A percentile compares a stretch with the other conserved stretches of the same genome.
These are phyloP conservation scores for Vigna radiata DNA, from an alignment of 306 rosid species.

Conservation along the genomic window DNA sequence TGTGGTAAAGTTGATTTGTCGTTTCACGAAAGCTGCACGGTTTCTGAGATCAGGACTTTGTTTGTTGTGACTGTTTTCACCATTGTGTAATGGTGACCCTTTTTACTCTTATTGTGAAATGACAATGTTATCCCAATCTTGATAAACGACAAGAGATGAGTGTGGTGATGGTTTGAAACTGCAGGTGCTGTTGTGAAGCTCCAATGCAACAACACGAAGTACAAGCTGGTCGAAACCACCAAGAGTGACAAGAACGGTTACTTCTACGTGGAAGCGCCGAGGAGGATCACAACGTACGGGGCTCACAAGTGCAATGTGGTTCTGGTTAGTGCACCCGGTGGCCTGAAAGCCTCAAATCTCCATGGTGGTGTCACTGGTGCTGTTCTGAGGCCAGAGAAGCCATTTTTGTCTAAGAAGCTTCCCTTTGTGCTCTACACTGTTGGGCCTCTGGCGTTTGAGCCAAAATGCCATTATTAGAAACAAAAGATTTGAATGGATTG, in stretches of 20 bases:
- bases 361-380: conserved; percentile 71
- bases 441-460: conserved; percentile 84
- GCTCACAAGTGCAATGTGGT: conserved; percentile 69
- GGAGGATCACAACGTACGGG: conserved; percentile 69
- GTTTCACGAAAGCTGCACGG: conserved; percentile 39
- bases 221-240: conserved; percentile 41
- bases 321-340: conserved; percentile 57
- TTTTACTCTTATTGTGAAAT: neutral
- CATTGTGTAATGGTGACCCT: no score
- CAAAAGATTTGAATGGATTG: no score
- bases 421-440: conserved; percentile 69
- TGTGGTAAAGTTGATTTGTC: conserved; percentile 36
- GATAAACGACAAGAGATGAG: conserved; percentile 39
- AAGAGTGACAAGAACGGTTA: conserved; percentile 79
- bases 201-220: conserved; percentile 72
- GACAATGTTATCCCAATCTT: neutral
- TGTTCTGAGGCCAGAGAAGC: conserved; percentile 57
- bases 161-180: conserved; percentile 11
- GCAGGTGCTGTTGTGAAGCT: conserved; percentile 78
- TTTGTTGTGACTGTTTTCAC: conserved; percentile 10
- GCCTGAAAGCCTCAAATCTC: conserved; percentile 55
- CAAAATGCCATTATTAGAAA: conserved; percentile 52
- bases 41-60: neutral
- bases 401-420: conserved; percentile 45
- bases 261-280: conserved; percentile 70